A percentile compares a stretch with the other conserved stretches of the same genome.
Evolutionary conservation across 2,329 filamentous ascomycete genomes (phyloP).

Genomic region (Xylariales sp.): DNA sequence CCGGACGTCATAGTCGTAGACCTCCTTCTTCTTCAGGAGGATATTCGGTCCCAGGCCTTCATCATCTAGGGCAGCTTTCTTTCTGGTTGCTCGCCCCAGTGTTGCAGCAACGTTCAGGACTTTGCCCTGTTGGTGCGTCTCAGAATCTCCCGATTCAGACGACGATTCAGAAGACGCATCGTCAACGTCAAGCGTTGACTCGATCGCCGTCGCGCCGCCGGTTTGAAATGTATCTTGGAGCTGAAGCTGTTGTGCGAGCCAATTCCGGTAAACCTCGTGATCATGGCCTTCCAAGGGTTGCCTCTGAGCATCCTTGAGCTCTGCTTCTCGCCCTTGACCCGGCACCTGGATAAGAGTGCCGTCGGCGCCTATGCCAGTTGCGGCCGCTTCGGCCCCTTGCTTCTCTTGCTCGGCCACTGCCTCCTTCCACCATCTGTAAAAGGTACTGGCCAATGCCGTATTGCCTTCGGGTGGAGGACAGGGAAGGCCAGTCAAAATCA

Average conservation of each 20-base stretch:
- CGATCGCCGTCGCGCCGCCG: conserved; percentile 62
- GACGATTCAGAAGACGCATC: conserved; percentile 86
- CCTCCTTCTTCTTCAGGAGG: conserved; percentile 77
- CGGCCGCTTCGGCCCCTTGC: conserved; percentile 10
- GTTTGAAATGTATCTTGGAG: conserved; percentile 75
- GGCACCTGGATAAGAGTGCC: conserved; percentile 64
- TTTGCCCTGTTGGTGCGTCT: conserved; percentile 85
- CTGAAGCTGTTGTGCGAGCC: conserved; percentile 82
- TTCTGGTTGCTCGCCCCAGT: conserved; percentile 75
- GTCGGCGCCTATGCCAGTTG: conserved; percentile 9
- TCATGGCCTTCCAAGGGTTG: conserved; percentile 71
- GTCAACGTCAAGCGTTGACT: conserved; percentile 66
- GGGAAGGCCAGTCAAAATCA: conserved; percentile 79
- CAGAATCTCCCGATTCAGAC: conserved; percentile 81
- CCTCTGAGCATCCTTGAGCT: conserved; percentile 56
- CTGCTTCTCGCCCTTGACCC: conserved; percentile 57
- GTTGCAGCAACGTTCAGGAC: conserved; percentile 84
- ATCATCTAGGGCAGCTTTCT: conserved; percentile 81
- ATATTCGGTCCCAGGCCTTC: conserved; percentile 91
- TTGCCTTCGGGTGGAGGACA: conserved; percentile 37
- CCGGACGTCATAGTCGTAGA: conserved; percentile 90
- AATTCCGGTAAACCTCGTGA: conserved; percentile 81
- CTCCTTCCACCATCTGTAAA: conserved; percentile 79
- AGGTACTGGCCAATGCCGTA: conserved; percentile 56
- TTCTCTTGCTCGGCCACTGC: conserved; percentile 40